These are phyloP conservation scores for Trametes villosa DNA, from an alignment of 768 basidiomycete genomes.

Conservation along the genomic window DNA sequence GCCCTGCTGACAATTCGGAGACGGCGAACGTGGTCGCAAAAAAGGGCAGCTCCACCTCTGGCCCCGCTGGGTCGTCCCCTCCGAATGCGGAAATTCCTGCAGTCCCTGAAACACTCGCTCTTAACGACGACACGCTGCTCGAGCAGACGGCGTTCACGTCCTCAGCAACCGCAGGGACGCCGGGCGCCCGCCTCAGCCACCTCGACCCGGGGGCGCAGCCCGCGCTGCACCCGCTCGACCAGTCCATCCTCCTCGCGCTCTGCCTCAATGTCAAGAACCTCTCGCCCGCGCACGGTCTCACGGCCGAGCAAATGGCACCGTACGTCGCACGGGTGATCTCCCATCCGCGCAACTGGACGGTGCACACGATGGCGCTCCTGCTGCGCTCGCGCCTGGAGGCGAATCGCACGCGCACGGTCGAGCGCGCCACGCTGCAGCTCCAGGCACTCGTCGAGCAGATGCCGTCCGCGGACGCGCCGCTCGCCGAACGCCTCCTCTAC, in stretches of 20 bases:
- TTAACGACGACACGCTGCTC: conserved; percentile 96
- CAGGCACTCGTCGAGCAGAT: conserved; percentile 97
- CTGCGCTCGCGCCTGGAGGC: conserved; percentile 92
- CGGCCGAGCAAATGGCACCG: conserved; percentile 89
- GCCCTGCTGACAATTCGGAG: conserved; percentile 4
- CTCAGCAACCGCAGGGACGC: conserved; percentile 51
- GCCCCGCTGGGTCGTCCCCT: not conserved
- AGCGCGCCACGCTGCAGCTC: conserved; percentile 89
- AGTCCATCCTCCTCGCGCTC: conserved; percentile 88
- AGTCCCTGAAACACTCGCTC: conserved; percentile 77
- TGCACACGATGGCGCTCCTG: conserved; percentile 95
- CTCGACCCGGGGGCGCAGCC: conserved; percentile 87
- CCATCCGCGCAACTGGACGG: conserved; percentile 92
- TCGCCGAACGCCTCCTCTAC: conserved; percentile 76
- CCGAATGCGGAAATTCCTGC: conserved; percentile 39
- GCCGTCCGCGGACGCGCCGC: conserved; percentile 80
- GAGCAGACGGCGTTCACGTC: conserved; percentile 93
- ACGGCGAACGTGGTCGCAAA: conserved; percentile 3
- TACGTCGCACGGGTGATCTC: conserved; percentile 89
- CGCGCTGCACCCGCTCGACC: conserved; percentile 89
- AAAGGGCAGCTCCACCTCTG: conserved; percentile 9
- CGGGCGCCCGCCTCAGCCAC: conserved; percentile 57
- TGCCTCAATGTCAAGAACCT: conserved; percentile 91
- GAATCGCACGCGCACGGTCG: conserved; percentile 87
- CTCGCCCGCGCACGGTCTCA: conserved; percentile 88